Conservation (phyloP, 257 asterid species). For the Oldenlandia corymbosa region DNA sequence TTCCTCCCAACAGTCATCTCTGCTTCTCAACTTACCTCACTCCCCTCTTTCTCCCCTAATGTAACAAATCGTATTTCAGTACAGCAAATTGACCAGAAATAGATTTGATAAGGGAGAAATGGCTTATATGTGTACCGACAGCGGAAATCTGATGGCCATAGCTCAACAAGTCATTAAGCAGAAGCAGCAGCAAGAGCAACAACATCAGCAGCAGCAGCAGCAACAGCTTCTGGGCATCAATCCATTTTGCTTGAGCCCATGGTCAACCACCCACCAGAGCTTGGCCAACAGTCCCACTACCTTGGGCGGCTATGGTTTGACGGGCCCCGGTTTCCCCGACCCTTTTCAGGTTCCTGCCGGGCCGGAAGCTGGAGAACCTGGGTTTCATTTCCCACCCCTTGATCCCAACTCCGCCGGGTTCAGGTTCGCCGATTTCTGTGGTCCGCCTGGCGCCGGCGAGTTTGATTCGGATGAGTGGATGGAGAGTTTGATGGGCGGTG, state of each 20-base stretch:
- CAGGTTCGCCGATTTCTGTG: slow-evolving; percentile 58
- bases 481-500: slow-evolving; percentile 87
- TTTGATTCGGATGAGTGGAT: slow-evolving; percentile 98
- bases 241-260: slow-evolving; percentile 51
- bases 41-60: slow-evolving; percentile 2
- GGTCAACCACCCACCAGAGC: slow-evolving; percentile 31
- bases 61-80: not conserved
- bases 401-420: slow-evolving; percentile 51
- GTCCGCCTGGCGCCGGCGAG: slow-evolving; percentile 53
- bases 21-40: slow-evolving; percentile 7
- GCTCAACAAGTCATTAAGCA: slow-evolving; percentile 95
- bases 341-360: slow-evolving; percentile 60
- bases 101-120: too few relatives aligned
- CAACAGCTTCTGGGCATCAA: slow-evolving; percentile 46
- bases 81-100: too few relatives aligned
- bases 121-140: slow-evolving; percentile 96
- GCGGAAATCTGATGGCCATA: slow-evolving; percentile 97
- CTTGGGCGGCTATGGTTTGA: slow-evolving; percentile 35
- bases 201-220: slow-evolving; percentile 60
- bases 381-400: slow-evolving; percentile 59
- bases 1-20: not conserved
- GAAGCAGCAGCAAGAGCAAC: slow-evolving; percentile 87
- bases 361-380: slow-evolving; percentile 48
- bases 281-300: slow-evolving; percentile 34
- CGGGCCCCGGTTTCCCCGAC: slow-evolving; percentile 50